These are phyloP conservation scores for Phoma sp. DNA, from an alignment of 2,329 filamentous ascomycete genomes.

Conservation along the genomic window DNA sequence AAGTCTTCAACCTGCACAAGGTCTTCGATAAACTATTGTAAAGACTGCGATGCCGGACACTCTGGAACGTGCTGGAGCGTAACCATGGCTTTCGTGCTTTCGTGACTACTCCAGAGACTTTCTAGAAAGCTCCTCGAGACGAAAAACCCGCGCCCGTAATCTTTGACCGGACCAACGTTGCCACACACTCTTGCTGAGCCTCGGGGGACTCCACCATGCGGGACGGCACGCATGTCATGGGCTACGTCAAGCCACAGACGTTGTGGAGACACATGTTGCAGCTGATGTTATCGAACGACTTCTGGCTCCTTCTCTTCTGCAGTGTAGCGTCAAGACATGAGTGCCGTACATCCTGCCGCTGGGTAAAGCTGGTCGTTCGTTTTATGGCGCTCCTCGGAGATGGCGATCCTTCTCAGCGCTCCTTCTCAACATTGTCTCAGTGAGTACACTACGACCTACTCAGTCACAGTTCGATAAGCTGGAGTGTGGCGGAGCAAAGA, in stretches of 20 bases:
- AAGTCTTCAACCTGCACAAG: not conserved
- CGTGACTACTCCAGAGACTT: not conserved
- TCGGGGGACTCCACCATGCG: slow-evolving; percentile 3
- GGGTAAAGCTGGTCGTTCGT: not conserved
- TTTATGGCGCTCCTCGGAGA: not conserved
- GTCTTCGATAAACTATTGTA: not conserved
- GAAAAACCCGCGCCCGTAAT: not conserved
- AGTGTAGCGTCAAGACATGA: not conserved
- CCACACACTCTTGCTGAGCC: slow-evolving; percentile 1
- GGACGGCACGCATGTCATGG: slow-evolving; percentile 16
- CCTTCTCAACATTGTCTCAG: not conserved
- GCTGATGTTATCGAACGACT: not conserved
- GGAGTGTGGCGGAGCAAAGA: not conserved
- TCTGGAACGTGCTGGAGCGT: not conserved
- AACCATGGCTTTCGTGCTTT: not conserved
- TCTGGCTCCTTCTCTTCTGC: not conserved
- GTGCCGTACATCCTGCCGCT: not conserved
- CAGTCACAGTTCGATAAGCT: not conserved
- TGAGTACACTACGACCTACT: not conserved
- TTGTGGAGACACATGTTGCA: slow-evolving; percentile 1
- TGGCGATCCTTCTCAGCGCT: not conserved
- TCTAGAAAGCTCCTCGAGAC: slow-evolving; percentile 1
- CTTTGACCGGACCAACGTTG: not conserved
- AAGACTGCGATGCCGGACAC: not conserved
- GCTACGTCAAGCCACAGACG: not conserved